These are phyloP conservation scores for Maudiozyma serrabonitensis DNA, from an alignment of 805 yeast species.

Conservation along the genomic window DNA sequence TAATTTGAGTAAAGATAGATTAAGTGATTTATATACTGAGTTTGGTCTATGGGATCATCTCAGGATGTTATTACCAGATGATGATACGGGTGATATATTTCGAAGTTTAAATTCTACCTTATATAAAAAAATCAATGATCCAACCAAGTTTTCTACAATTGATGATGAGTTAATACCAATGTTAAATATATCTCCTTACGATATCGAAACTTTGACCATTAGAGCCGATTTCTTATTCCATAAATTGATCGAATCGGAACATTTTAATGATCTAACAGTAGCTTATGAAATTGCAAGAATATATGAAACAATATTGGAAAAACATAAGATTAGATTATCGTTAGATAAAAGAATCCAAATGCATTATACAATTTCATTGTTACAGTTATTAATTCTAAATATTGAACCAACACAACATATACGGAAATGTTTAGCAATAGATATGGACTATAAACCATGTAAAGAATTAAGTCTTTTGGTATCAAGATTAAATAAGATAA, in stretches of 20 bases:
- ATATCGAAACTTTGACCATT: slow-evolving; percentile 27
- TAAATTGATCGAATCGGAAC: slow-evolving; percentile 15
- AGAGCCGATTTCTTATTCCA: slow-evolving; percentile 12
- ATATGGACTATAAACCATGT: slow-evolving; percentile 63
- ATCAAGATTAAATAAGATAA: slow-evolving; percentile 32
- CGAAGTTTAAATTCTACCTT: slow-evolving; percentile 11
- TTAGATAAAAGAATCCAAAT: slow-evolving; percentile 22
- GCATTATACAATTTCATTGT: slow-evolving; percentile 25
- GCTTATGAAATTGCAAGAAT: slow-evolving; percentile 17
- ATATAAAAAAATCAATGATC: slow-evolving; percentile 3
- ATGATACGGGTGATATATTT: slow-evolving; percentile 10
- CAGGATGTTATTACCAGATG: slow-evolving; percentile 5
- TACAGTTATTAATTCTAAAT: slow-evolving; percentile 42
- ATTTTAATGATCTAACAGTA: slow-evolving; percentile 16
- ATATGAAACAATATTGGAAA: slow-evolving; percentile 21
- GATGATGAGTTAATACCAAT: slow-evolving; percentile 27
- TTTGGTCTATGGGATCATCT: slow-evolving; percentile 41
- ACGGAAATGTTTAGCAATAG: slow-evolving; percentile 63
- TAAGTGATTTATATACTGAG: slow-evolving; percentile 40
- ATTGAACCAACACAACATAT: slow-evolving; percentile 46
- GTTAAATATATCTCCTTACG: slow-evolving; percentile 36
- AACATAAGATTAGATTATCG: slow-evolving; percentile 17
- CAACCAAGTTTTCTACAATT: slow-evolving; percentile 14
- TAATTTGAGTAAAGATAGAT: slow-evolving; percentile 40
- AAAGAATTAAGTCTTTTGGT: slow-evolving; percentile 44